Evolutionary conservation across 2,329 filamentous ascomycete genomes (phyloP).

Genomic region (Tolypocladium cylindrosporum): DNA sequence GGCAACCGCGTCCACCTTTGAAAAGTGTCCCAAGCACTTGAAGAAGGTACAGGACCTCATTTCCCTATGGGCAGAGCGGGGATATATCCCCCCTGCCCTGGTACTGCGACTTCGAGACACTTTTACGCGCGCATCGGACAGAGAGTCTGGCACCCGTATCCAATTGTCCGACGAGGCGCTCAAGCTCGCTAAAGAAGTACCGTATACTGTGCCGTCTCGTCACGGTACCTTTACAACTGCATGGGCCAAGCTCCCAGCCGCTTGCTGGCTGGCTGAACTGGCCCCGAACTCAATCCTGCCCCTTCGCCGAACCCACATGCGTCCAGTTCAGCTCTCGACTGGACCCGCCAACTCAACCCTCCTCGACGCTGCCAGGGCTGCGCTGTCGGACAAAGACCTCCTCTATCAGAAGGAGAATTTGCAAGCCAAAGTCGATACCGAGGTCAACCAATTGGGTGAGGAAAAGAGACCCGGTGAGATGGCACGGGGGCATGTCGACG

Average conservation of each 20-base stretch:
- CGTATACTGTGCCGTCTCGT: constrained; percentile 62
- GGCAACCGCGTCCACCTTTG: constrained; percentile 44
- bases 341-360: constrained; percentile 60
- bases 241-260: constrained; percentile 76
- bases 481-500: constrained; percentile 53
- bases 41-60: constrained; percentile 56
- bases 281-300: constrained; percentile 65
- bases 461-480: constrained; percentile 52
- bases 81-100: constrained; percentile 47
- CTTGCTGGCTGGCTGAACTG: constrained; percentile 70
- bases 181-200: constrained; percentile 43
- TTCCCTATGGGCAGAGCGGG: constrained; percentile 58
- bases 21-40: constrained; percentile 54
- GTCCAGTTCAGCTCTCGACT: constrained; percentile 58
- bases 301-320: constrained; percentile 61
- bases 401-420: constrained; percentile 50
- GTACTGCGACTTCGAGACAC: constrained; percentile 50
- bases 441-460: constrained; percentile 65
- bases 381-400: constrained; percentile 59
- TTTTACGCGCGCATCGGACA: constrained; percentile 30
- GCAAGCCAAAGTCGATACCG: constrained; percentile 38
- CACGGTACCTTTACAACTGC: constrained; percentile 66
- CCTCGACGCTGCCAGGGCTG: constrained; percentile 55
- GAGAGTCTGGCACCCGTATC: constrained; percentile 8
- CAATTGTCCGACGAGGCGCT: constrained; percentile 14